Evolutionary conservation across 176 grass and related monocot genomes (phyloP).

Genomic region (Typha latifolia): DNA sequence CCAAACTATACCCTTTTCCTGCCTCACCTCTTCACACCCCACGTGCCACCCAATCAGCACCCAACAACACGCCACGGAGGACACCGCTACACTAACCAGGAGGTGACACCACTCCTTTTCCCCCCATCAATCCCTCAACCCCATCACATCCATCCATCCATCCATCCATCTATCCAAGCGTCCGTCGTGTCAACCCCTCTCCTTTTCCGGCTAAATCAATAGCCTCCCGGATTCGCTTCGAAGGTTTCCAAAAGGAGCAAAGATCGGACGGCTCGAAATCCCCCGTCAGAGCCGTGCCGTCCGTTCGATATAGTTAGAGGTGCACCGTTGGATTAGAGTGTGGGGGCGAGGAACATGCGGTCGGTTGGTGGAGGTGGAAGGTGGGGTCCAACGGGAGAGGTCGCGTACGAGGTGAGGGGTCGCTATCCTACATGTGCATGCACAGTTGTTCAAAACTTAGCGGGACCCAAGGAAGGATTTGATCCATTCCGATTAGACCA

Average conservation of each 20-base stretch:
- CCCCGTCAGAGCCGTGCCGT: not conserved
- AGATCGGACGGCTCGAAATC: not conserved
- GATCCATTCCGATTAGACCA: too few species aligned
- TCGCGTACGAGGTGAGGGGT: slow-evolving; percentile 12
- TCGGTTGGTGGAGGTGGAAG: not conserved
- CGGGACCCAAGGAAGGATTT: not conserved
- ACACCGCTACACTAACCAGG: not conserved
- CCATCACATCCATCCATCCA: not conserved
- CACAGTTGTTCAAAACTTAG: not conserved
- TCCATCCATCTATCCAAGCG: too few species aligned
- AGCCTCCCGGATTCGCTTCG: not conserved
- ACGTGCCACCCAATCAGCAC: not conserved
- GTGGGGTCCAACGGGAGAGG: not conserved
- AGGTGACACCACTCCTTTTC: slow-evolving; percentile 22
- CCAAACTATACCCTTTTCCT: too few species aligned
- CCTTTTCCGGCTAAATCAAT: not conserved
- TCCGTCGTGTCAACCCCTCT: not conserved
- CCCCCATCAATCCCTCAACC: not conserved
- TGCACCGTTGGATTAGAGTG: not conserved
- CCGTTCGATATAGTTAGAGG: not conserved
- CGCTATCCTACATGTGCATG: not conserved
- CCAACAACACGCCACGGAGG: not conserved
- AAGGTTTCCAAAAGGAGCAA: slow-evolving; percentile 7
- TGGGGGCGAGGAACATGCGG: not conserved
- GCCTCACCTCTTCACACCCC: not conserved